Evolutionary conservation across 116 monocot species (phyloP), one percentile per base, ranked within the genome.

Genomic region (Posidonia oceanica): DNA sequence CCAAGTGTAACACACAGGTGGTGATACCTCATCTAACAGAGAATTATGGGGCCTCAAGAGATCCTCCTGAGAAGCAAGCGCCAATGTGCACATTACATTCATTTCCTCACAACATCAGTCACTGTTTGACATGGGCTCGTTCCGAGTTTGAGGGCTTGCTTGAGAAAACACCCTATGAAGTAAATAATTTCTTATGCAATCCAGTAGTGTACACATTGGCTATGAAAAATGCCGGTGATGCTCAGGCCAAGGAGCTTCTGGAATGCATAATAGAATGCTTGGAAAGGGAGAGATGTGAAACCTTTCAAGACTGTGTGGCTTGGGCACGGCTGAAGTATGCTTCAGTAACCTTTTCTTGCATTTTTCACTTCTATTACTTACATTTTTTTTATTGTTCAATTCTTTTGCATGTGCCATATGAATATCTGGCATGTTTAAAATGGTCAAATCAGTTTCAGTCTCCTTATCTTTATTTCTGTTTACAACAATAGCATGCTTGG

Each of bases 11-110:
- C 61, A 83, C 83, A 36, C 83, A 83, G 62, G 80, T 83, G 83
- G 80, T 83, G 13, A 83, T 83, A 60, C 83, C 83, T 21, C 83
- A 83, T 63, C 71, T 83, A 12, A 83, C 83, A 29, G 83, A 83
- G 71, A 83, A 83, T 68, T 83, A 80, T 73, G 83, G 83, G 8
- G 83, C 83, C 54, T 83, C 83, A 6, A 76, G 80, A 61, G 83
- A 83, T 44, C 83, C 83, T 17, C 83, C 83, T 18, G 83, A 83
- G 74, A 83, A 77, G 55, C 83, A 83, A 65, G 83, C 83, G 15
- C 83, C 83, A 59, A 83, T 83, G 83, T 83, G 83, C 74, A 83
- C 80, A 3, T 74, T 83, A 36, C 83, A 80, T 67, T 83, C 83
- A 16, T 83, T 83, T 22, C 83, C 83, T 40, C 83, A 83, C 61